Evolutionary conservation across 495 filamentous ascomycete genomes (phyloP).

Genomic region (Aspergillus ellipticus): DNA sequence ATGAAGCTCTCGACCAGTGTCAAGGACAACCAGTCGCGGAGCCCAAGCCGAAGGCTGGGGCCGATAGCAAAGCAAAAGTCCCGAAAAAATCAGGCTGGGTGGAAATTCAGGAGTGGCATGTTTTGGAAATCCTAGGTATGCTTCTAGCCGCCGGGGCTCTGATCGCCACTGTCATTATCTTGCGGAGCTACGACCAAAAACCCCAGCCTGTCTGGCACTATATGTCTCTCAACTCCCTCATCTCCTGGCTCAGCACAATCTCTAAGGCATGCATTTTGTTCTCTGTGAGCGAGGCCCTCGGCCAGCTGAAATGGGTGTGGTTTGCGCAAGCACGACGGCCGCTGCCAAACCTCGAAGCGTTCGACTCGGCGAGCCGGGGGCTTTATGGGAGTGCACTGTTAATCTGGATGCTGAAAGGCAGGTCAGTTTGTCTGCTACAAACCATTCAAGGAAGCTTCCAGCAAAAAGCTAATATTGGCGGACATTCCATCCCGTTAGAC

Average conservation of each 20-base stretch:
- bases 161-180: conserved; percentile 1
- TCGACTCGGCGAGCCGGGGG: conserved; percentile 18
- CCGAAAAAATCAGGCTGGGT: too few relatives aligned
- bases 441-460: not conserved
- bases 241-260: conserved; percentile 16
- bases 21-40: too few relatives aligned
- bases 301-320: conserved; percentile 22
- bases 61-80: too few relatives aligned
- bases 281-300: conserved; percentile 10
- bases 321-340: conserved; percentile 12
- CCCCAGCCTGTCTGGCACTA: conserved; percentile 12
- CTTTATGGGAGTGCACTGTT: conserved; percentile 3
- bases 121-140: too few relatives aligned
- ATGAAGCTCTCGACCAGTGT: too few relatives aligned
- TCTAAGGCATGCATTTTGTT: conserved; percentile 10
- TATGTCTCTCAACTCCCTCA: conserved; percentile 15
- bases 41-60: too few relatives aligned
- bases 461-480: too few relatives aligned
- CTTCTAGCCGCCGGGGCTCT: too few relatives aligned
- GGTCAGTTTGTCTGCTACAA: not conserved
- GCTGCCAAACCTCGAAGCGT: conserved; percentile 4
- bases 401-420: not conserved
- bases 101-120: too few relatives aligned
- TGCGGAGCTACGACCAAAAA: not conserved
- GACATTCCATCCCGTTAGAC: too few relatives aligned